phyloP scores from a whole-genome alignment of 768 basidiomycete genomes.

The Trametes maxima region DNA sequence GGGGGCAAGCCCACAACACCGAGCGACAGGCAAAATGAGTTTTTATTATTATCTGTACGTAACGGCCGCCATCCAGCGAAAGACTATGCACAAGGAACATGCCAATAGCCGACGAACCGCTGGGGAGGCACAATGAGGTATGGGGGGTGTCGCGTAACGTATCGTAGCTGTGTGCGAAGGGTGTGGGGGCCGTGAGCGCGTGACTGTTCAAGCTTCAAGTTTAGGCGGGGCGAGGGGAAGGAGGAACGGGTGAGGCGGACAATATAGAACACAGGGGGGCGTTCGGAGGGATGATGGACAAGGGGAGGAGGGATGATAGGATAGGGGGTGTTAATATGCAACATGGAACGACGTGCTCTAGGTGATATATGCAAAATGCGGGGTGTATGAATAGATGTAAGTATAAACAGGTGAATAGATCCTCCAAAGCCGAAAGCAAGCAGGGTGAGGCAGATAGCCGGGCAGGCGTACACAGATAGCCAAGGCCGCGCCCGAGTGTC shows the following conservation, averaged over 20 bases:
- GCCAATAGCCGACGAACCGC: slow-evolving; percentile 17
- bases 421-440: slow-evolving; percentile 7
- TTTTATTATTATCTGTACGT: slow-evolving; percentile 15
- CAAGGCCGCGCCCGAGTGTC: neutral
- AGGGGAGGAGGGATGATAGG: neutral
- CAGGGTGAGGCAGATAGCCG: neutral
- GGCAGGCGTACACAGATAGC: neutral
- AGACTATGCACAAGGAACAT: slow-evolving; percentile 18
- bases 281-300: neutral
- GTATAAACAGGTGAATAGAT: slow-evolving; percentile 19
- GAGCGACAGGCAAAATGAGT: neutral
- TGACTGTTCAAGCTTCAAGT: neutral
- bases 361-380: slow-evolving; percentile 13
- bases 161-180: slow-evolving; percentile 18
- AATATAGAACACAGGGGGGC: neutral
- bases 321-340: slow-evolving; percentile 12
- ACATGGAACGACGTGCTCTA: slow-evolving; percentile 18
- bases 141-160: slow-evolving; percentile 24
- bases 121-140: slow-evolving; percentile 13
- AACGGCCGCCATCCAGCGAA: slow-evolving; percentile 4
- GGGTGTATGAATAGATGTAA: slow-evolving; percentile 18
- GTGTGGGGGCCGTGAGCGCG: slow-evolving; percentile 1
- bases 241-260: neutral
- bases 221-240: neutral
- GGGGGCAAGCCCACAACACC: neutral